phyloP scores from a whole-genome alignment of 768 basidiomycete species.

The Serendipita vermifera region DNA sequence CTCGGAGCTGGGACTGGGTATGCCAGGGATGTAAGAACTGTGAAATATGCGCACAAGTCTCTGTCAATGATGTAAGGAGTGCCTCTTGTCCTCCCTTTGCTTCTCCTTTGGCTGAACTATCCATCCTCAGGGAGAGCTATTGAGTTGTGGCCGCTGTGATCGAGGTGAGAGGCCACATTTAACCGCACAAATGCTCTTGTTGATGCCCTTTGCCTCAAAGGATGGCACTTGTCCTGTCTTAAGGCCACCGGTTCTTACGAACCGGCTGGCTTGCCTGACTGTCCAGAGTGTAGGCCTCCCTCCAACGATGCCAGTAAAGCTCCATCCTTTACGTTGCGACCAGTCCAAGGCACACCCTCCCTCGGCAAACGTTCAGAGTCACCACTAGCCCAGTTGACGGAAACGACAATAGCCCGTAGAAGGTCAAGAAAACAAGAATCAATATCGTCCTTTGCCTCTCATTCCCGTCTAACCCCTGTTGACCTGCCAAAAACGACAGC shows the following conservation, averaged over 20 bases:
- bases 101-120: no score
- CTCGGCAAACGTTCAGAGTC: neutral
- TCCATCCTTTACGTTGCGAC: neutral
- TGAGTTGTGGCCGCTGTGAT: constrained; percentile 10
- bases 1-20: constrained; percentile 5
- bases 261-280: constrained; percentile 2
- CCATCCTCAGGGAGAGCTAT: neutral
- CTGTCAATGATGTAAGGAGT: constrained; percentile 1
- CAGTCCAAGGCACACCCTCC: neutral
- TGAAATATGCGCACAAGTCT: constrained; percentile 2
- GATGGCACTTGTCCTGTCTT: constrained; percentile 2
- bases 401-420: neutral
- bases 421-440: constrained; percentile 10
- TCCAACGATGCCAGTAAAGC: constrained; percentile 6
- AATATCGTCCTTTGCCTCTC: constrained; percentile 9
- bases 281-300: constrained; percentile 4
- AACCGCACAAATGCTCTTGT: neutral
- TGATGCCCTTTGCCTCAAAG: constrained; percentile 7
- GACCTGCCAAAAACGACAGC: neutral
- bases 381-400: neutral
- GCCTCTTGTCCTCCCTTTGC: neutral
- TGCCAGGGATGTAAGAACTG: constrained; percentile 10
- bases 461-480: neutral
- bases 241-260: neutral
- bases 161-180: neutral